Evolutionary conservation across 1,284 basidiomycete genomes (phyloP), one percentile per base, ranked within the genome.

Genomic region (Fomitopsis betulina): DNA sequence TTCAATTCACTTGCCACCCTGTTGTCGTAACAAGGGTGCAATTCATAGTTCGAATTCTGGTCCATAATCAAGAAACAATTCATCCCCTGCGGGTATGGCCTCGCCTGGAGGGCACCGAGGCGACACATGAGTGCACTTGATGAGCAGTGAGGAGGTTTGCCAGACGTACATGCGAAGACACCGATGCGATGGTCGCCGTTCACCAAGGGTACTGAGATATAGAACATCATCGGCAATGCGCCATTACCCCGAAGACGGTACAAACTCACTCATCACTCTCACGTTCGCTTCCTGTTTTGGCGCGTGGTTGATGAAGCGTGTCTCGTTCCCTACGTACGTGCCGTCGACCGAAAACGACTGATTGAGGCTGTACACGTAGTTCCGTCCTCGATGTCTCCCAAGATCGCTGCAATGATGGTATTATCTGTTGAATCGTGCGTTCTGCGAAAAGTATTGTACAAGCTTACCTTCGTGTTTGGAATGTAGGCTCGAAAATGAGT

Each of bases 221-320:
- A 13, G 9, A 38, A 1, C 53, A 49, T 43, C 35, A 37, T 32
- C 15, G 27, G 9, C 1, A 40, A 9, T 23, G 8, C 15, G 17
- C 19, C 15, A 45, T 8, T 13, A 10, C 21, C 9, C 8, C 12
- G 25, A 12, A 21, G 38, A 35, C 33, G n/a, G 15, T 12, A 6
- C 12, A 55, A 21, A 61, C 74, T 57, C 60, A 83, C 84, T 60
- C 19, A 12, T 56, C 5, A 79, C 75, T 0, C 54, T 54, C 53
- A 81, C 80, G 59, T 84, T 84, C 1, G 70, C 70, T 9, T 61
- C 52, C 4, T 61, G 59, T 5, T 59, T 59, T 5, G 62, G 56
- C 0, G 67, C 65, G 55, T 86, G 80, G 59, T 87, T 87, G 32
- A 87, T 71, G 62, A 79, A 87, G 21, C 85, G 72, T 5, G 79